A percentile compares a stretch with the other conserved stretches of the same genome.
Conservation (phyloP, 2,329 filamentous ascomycete genomes). For the Tolypocladium cylindrosporum region DNA sequence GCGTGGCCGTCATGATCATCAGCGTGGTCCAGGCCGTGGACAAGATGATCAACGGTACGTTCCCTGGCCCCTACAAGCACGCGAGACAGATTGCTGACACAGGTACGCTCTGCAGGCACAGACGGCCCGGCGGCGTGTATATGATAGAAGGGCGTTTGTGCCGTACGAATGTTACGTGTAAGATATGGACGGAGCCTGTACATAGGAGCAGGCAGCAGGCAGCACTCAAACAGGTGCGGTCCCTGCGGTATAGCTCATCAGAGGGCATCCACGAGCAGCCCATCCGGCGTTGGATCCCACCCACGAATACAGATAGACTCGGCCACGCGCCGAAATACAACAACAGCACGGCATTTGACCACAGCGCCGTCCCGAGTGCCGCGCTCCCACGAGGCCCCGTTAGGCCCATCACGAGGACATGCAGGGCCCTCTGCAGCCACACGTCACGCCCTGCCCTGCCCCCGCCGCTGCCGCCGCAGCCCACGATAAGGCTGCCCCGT, state of each 20-base stretch:
- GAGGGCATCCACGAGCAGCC: background rate
- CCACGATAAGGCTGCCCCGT: background rate
- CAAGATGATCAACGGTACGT: slow-evolving; percentile 51
- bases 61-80: background rate
- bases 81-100: background rate
- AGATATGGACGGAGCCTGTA: background rate
- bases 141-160: background rate
- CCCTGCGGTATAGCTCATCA: background rate
- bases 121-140: slow-evolving; percentile 6
- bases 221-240: background rate
- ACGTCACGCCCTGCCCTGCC: background rate
- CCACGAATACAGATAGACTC: background rate
- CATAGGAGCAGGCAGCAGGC: background rate
- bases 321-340: background rate
- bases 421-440: background rate
- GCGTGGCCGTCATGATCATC: slow-evolving; percentile 69
- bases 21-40: slow-evolving; percentile 62
- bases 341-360: background rate
- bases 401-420: background rate
- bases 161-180: background rate
- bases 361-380: background rate
- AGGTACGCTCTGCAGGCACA: slow-evolving; percentile 1
- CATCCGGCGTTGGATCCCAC: background rate
- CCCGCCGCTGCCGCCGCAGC: background rate
- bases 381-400: background rate